Evolutionary conservation across 805 yeast genomes (phyloP), one percentile per base, ranked within the genome.

Genomic region (Candida oleophila): DNA sequence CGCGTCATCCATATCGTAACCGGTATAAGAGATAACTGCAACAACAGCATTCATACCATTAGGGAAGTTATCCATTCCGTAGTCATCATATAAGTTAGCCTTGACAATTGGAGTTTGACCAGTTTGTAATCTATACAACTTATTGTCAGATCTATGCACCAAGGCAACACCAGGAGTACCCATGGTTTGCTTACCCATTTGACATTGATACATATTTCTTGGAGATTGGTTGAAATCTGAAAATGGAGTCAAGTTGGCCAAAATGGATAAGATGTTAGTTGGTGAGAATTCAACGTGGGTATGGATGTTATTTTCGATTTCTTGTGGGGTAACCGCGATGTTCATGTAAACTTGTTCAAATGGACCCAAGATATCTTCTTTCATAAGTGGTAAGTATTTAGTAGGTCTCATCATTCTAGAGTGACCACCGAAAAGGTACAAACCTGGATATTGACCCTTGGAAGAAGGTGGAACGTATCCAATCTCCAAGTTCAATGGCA

Each of bases 101-200:
- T 91, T 86, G 41, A 94, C 99, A 62, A 94, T 89, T 36, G 99
- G 99, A 1, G 97, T 88, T 74, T 94, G 98, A 40, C 99, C 99
- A 38, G 88, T 78, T 70, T 94, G 99, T 56, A 94, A 74, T 59
- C 92, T 83, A 71, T 94, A 94, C 49, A 94, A 73, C 66, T 92
- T 94, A 74, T 94, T 94, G 68, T 94, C 99, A 1, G 96, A 87
- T 68, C 99, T 81, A 67, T 90, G 96, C 39, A 75, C 80, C 45
- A 92, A 74, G 0, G 96, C 98, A 53, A 94, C 96, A 72, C 98
- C 98, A 7, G 99, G 99, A 3, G 99, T 94, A 70, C 99, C 99
- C 99, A 94, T 94, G 18, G 99, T 92, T 76, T 94, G 99, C 74
- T 94, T 94, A 82, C 97, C 98, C 99, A 94, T 94, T 78, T 94